Evolutionary conservation across 441 rosid species (phyloP).

Genomic region (Corymbia calophylla): DNA sequence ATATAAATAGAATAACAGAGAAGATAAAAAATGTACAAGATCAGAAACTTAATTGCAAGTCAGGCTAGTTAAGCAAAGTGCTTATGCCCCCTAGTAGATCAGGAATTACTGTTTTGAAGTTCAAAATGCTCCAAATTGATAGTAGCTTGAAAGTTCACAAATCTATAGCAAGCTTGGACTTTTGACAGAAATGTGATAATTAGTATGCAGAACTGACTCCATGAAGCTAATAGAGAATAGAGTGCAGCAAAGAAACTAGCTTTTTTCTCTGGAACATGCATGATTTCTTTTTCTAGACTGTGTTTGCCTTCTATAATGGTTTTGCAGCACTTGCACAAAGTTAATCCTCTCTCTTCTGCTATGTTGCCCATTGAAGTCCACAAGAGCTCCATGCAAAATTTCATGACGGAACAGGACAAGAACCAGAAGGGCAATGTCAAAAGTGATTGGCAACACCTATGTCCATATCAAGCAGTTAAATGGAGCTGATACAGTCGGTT

Average conservation of each 20-base stretch:
- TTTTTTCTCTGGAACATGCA: not conserved
- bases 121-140: not conserved
- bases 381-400: not conserved
- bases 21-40: not conserved
- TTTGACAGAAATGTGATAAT: not conserved
- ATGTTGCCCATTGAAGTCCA: not conserved
- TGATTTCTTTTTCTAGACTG: not conserved
- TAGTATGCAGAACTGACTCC: not conserved
- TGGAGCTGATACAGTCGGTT: not conserved
- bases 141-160: not conserved
- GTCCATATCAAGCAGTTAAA: not conserved
- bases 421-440: not conserved
- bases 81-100: not conserved
- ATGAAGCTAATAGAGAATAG: not conserved
- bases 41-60: not conserved
- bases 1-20: not conserved
- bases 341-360: not conserved
- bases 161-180: not conserved
- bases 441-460: not conserved
- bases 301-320: not conserved
- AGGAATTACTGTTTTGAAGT: not conserved
- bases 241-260: not conserved
- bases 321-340: not conserved
- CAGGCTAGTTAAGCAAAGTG: not conserved
- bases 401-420: not conserved